Evolutionary conservation across 2,329 filamentous ascomycete genomes (phyloP), one percentile per base, ranked within the genome.

Genomic region (Scedosporium apiospermum): DNA sequence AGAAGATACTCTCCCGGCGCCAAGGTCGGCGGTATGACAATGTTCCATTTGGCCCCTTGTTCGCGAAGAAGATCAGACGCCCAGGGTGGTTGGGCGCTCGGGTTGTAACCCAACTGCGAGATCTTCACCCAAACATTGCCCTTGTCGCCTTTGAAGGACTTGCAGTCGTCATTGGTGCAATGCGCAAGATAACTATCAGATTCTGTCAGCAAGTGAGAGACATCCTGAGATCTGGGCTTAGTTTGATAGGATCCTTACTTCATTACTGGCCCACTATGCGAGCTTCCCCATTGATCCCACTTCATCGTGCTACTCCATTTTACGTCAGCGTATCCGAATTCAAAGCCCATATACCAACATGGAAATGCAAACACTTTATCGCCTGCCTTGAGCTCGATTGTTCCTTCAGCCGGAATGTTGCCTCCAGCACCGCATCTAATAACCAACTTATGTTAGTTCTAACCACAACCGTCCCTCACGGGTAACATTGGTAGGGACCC

Each of bases 1-100:
- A 83, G 68, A 62, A 83, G 75, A 69, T 83, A 83, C 72, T 81
- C 79, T 63, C 80, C 80, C 27, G 77, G 70, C 27, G 74, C 76
- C 46, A 83, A 74, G 63, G 65, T 65, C 51, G 71, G 68, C 59
- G 81, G 81, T 53, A 83, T 75, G n/a, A 73, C 78, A 64, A 82
- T 74, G 63, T 75, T 75, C 69, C 75, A 75, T 68, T 75, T 78
- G 72, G 80, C 80, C 68, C 77, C 76, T 71, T 78, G 77, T 66
- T 73, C 67, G 66, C 79, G 80, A 68, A 85, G 72, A 44, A 78
- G 72, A 66, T 76, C 73, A 38, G 75, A 72, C 58, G 73, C 74
- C 77, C 77, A 79, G 27, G 41, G 58, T 16, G 58, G 41, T 76
- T 80, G 66, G 60, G 76, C 74, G 61, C 72, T 69, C 6, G 58